Conservation (phyloP, 441 rosid genomes). For the Pelargonium citronellum region DNA sequence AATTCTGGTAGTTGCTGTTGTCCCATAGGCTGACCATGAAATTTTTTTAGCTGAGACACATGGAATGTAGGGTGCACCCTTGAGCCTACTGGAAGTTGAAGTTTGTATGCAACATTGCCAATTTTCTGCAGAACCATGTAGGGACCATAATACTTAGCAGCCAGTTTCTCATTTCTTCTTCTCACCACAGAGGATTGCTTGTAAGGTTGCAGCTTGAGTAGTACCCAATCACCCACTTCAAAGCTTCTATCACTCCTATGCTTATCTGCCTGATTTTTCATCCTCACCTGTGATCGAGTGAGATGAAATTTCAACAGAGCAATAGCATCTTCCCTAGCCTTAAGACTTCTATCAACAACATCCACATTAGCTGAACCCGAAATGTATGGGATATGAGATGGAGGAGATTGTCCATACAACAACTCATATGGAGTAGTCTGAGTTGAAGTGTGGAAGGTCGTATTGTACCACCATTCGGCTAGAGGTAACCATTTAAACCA, state of each 20-base stretch:
- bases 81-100: background rate
- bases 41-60: background rate
- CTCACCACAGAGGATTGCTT: background rate
- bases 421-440: background rate
- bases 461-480: background rate
- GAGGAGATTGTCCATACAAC: background rate
- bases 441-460: background rate
- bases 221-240: background rate
- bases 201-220: background rate
- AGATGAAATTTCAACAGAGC: background rate
- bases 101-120: background rate
- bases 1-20: too few relatives aligned
- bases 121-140: background rate
- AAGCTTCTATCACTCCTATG: background rate
- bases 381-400: background rate
- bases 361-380: background rate
- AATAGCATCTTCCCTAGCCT: background rate
- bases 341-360: background rate
- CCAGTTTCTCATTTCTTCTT: background rate
- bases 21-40: background rate
- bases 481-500: background rate
- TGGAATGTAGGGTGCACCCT: background rate
- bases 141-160: slow-evolving; percentile 10
- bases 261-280: background rate
- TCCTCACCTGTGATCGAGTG: background rate